Conservation (phyloP, 306 rosid genomes). For the Quercus gilva region DNA sequence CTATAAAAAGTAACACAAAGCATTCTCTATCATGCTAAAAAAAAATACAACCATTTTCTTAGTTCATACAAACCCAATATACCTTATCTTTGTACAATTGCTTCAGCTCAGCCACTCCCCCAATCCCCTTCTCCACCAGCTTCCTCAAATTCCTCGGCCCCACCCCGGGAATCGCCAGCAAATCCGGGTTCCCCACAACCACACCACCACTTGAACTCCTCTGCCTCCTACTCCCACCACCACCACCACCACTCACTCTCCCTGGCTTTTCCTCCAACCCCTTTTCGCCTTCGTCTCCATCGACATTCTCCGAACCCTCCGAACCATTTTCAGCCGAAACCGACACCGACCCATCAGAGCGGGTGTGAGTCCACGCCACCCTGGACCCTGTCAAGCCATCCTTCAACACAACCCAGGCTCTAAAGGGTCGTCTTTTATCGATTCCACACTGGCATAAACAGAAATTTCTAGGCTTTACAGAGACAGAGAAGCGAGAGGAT, state of each 20-base stretch:
- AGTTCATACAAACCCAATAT: background rate
- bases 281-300: conserved; percentile 15
- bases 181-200: conserved; percentile 62
- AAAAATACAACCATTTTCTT: background rate
- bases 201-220: conserved; percentile 35
- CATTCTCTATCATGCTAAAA: background rate
- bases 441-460: conserved; percentile 33
- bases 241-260: conserved; percentile 12
- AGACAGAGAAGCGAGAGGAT: conserved; percentile 21
- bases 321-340: conserved; percentile 8
- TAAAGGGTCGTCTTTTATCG: conserved; percentile 17
- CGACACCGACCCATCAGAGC: conserved; percentile 29
- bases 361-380: conserved; percentile 39
- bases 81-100: conserved; percentile 91
- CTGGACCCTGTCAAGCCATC: conserved; percentile 30
- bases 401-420: conserved; percentile 46
- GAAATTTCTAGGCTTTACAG: conserved; percentile 18
- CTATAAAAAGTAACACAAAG: background rate
- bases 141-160: conserved; percentile 90
- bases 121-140: conserved; percentile 80
- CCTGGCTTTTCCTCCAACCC: conserved; percentile 36
- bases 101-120: conserved; percentile 85
- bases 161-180: conserved; percentile 90
- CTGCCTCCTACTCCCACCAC: conserved; percentile 42
- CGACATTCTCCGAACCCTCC: conserved; percentile 10